Evolutionary conservation across 2,329 filamentous ascomycete species (phyloP).

Genomic region (Fusarium virguliforme): DNA sequence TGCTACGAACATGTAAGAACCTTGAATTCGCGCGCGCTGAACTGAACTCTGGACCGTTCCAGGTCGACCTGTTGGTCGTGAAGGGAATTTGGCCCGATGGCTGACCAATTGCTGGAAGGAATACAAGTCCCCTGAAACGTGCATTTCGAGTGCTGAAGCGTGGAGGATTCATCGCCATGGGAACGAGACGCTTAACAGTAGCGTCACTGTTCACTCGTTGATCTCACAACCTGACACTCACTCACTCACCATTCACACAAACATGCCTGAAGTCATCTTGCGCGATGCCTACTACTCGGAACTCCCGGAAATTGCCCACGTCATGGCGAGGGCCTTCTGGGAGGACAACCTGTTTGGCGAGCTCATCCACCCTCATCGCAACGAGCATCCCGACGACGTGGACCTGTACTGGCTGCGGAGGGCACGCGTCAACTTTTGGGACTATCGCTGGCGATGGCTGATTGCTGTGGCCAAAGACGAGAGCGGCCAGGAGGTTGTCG

Average conservation of each 20-base stretch:
- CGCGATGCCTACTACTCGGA: conserved; percentile 46
- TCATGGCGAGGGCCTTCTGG: conserved; percentile 54
- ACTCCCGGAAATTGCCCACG: conserved; percentile 51
- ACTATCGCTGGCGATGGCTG: conserved; percentile 50
- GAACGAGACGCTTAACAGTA: neutral
- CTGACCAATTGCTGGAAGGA: neutral
- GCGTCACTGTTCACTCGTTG: neutral
- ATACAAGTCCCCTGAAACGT: conserved; percentile 25
- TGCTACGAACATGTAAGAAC: too few species aligned
- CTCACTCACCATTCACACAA: neutral
- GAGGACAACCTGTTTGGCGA: conserved; percentile 56
- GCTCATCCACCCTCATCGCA: conserved; percentile 56
- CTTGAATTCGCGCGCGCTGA: neutral
- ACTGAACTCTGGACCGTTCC: conserved; percentile 9
- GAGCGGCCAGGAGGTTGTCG: conserved; percentile 29
- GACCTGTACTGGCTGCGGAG: conserved; percentile 53
- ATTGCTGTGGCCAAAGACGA: conserved; percentile 48
- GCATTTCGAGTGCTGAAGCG: neutral
- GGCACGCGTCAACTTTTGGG: conserved; percentile 50
- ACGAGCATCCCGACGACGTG: conserved; percentile 52
- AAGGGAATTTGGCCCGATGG: neutral
- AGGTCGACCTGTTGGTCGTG: neutral
- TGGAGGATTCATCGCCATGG: neutral
- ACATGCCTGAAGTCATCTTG: conserved; percentile 36
- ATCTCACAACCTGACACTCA: neutral